phyloP scores from a whole-genome alignment of 2,329 filamentous ascomycete species.

The Fusarium cyanostomum region DNA sequence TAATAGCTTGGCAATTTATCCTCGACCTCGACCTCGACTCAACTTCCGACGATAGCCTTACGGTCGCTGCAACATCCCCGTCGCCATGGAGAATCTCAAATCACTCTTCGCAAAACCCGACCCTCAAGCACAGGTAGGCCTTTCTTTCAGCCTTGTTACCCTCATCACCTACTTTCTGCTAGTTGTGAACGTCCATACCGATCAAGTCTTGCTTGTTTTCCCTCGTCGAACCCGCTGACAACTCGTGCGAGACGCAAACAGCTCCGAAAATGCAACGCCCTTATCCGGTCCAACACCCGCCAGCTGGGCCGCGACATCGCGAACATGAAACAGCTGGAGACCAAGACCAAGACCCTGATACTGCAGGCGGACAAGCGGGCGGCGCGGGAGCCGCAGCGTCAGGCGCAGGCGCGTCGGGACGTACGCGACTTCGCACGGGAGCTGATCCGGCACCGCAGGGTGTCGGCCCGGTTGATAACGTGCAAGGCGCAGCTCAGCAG shows the following conservation, averaged over 20 bases:
- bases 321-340: conserved; percentile 78
- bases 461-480: conserved; percentile 78
- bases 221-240: neutral
- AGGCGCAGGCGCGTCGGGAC: conserved; percentile 80
- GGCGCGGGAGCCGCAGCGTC: conserved; percentile 79
- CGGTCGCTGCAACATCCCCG: no score
- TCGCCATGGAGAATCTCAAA: conserved; percentile 90
- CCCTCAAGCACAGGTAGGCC: conserved; percentile 84
- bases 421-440: conserved; percentile 88
- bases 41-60: no score
- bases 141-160: no score
- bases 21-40: no score
- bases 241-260: conserved; percentile 49
- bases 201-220: no score
- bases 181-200: no score
- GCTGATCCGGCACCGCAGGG: conserved; percentile 81
- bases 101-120: conserved; percentile 90
- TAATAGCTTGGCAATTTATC: no score
- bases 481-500: conserved; percentile 89
- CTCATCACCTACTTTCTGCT: neutral
- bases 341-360: conserved; percentile 85
- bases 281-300: conserved; percentile 88
- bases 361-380: conserved; percentile 81
- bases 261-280: conserved; percentile 93
- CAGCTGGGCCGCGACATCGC: conserved; percentile 92